phyloP scores from a whole-genome alignment of 1,139 yeast genomes.

The Suhomyces wounanorum region DNA sequence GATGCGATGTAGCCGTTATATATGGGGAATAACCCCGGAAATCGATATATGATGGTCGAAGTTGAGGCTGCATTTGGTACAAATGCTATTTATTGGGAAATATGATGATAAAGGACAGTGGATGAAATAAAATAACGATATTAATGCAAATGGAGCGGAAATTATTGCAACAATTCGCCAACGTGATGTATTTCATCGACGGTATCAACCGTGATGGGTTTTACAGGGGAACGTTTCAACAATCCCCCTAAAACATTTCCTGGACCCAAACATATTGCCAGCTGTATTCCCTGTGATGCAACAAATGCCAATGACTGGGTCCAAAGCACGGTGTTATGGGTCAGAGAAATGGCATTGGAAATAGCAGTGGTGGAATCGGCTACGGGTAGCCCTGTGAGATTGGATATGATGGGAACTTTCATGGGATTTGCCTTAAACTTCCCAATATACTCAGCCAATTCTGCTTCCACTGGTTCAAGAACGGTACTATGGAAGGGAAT shows the following conservation, averaged over 20 bases:
- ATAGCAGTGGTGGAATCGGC: conserved; percentile 22
- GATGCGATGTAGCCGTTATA: too few species aligned
- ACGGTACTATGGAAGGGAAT: conserved; percentile 56
- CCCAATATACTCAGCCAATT: conserved; percentile 23
- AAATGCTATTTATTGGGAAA: too few species aligned
- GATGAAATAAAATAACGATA: too few species aligned
- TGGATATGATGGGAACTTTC: conserved; percentile 21
- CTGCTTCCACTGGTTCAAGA: conserved; percentile 39
- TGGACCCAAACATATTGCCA: conserved; percentile 41
- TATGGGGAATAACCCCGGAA: too few species aligned
- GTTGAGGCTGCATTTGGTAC: too few species aligned
- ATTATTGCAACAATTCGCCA: background rate
- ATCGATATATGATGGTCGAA: too few species aligned
- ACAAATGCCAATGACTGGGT: conserved; percentile 32
- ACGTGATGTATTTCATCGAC: conserved; percentile 2
- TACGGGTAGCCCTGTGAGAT: conserved; percentile 32
- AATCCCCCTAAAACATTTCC: conserved; percentile 25
- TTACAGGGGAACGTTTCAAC: conserved; percentile 3
- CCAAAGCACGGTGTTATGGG: conserved; percentile 50
- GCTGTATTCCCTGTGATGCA: conserved; percentile 18
- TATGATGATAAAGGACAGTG: too few species aligned
- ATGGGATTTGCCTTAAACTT: conserved; percentile 17
- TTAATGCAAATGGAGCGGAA: background rate
- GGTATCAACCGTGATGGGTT: conserved; percentile 4
- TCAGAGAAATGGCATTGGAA: conserved; percentile 34